Evolutionary conservation across 345 rosid genomes (phyloP), one percentile per base, ranked within the genome.

Genomic region (Eucalyptus cloeziana): DNA sequence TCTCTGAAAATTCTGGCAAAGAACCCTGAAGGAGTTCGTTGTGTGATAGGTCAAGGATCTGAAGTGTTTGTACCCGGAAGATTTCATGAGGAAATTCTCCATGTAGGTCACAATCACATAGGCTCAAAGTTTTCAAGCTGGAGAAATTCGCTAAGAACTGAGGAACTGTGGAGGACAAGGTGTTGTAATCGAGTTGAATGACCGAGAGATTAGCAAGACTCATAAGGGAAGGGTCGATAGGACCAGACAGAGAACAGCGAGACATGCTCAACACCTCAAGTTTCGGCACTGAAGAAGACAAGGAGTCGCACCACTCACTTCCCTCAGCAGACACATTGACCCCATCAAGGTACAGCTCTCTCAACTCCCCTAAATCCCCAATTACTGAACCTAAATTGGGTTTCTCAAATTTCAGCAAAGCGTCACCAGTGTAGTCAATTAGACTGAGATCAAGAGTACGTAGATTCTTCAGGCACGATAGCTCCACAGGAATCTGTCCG

Each of bases 261-360:
- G 90, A 71, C 93, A 94, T 31, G 90, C 93, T 93, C 86, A 94
- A 86, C 49, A 89, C 90, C 85, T 52, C 80, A n/a, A 92, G 88
- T 15, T 89, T 87, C 10, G 71, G 80, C 71, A 90, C 25, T 9
- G 89, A 89, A 7, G 92, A 90, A n/a, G 94, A 92, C 11, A 92
- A 49, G 5, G 91, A 88, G 4, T 80, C 85, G 16, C 93, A 90
- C 95, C 95, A 94, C 14, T 92, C 93, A 4, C 17, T 47, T 22
- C 93, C 92, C 0, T 7, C 7, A 17, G 89, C 85, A 11, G 91
- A 93, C 11, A 94, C 31, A 81, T 83, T 52, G 16, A 90, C 88
- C 31, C 88, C 89, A 60, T 92, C 93, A 67, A 56, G 62, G 62
- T 56, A 56, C 13, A 56, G 0, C 13, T 56, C 13, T 0, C 62